Evolutionary conservation across 176 grass and related monocot species (phyloP), one percentile per base, ranked within the genome.

Genomic region (Triticum monococcum): DNA sequence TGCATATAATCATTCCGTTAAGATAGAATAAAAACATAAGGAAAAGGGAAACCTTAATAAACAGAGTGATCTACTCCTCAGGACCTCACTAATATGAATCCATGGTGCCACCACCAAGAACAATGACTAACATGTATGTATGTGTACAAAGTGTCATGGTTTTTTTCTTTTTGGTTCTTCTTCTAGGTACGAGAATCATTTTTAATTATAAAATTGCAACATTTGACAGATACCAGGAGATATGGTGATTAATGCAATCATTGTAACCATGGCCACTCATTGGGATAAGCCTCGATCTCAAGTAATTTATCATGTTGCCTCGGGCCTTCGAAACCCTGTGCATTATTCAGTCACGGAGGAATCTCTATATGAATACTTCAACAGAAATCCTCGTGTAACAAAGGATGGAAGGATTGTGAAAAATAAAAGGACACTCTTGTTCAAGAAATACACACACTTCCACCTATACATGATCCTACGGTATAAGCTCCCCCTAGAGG

Each of bases 221-320:
- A 77, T 77, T 32, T 56, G 46, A 48, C 68, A 92, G 91, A 84
- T 92, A 52, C 87, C 84, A 12, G 87, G 68, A 70, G 87, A 92
- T 67, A 89, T 92, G 87, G 91, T 89, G 57, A 84, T 87, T 64
- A 92, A 92, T 57, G 84, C 91, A 17, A 87, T 89, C 68, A 87
- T 89, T 23, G 75, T 78, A 28, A 41, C 91, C 22, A 87, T 89
- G 74, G 84, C 78, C 16, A 71, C 41, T 59, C 85, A 89, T 43
- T 71, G 57, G 6, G 46, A 28, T 17, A 33, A 40, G 1, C 31
- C 63, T 2, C 35, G 70, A 68, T 35, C 62, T 14, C 72, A 83
- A 38, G 80, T 50, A 10, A 78, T 89, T 57, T 89, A 89, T 52
- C 83, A 89, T 64, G 30, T 78, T 16, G 83, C 70, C 54, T 88